Conservation (phyloP, 768 basidiomycete species). For the Hypholoma fasciculare region DNA sequence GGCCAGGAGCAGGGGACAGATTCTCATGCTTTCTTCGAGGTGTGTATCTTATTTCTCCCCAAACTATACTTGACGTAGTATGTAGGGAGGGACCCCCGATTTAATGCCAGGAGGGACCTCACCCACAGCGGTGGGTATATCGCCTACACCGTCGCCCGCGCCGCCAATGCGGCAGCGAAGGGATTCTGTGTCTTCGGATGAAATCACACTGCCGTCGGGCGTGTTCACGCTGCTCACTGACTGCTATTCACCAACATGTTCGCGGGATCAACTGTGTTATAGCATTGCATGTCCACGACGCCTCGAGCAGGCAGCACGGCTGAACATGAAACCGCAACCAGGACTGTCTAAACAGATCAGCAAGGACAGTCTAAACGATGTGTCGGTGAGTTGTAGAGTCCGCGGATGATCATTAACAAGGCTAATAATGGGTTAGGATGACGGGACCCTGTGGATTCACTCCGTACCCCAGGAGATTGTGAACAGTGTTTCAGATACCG, state of each 20-base stretch:
- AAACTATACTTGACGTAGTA: neutral
- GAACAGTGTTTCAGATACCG: constrained; percentile 6
- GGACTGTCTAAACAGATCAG: constrained; percentile 85
- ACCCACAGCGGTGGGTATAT: constrained; percentile 7
- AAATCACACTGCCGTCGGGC: constrained; percentile 79
- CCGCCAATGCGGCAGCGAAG: constrained; percentile 26
- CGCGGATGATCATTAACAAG: constrained; percentile 1
- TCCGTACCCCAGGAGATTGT: constrained; percentile 94
- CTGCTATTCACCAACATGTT: constrained; percentile 98
- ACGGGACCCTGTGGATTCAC: constrained; percentile 92
- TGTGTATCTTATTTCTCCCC: neutral
- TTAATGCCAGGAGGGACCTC: constrained; percentile 12
- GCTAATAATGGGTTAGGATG: constrained; percentile 25
- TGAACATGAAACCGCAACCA: constrained; percentile 94
- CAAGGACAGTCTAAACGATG: constrained; percentile 77
- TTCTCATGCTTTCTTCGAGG: constrained; percentile 8
- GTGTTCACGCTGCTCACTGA: constrained; percentile 96
- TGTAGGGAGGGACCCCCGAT: constrained; percentile 22
- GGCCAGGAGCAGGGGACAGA: constrained; percentile 27
- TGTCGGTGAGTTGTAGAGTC: constrained; percentile 48
- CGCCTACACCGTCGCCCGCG: constrained; percentile 21
- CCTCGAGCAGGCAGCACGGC: constrained; percentile 88
- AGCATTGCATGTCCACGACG: constrained; percentile 94
- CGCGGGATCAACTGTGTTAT: constrained; percentile 92
- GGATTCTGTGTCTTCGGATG: constrained; percentile 50